These are phyloP conservation scores for Elaeis guineensis DNA, from an alignment of 176 grass and related monocot genomes.

Conservation along the genomic window DNA sequence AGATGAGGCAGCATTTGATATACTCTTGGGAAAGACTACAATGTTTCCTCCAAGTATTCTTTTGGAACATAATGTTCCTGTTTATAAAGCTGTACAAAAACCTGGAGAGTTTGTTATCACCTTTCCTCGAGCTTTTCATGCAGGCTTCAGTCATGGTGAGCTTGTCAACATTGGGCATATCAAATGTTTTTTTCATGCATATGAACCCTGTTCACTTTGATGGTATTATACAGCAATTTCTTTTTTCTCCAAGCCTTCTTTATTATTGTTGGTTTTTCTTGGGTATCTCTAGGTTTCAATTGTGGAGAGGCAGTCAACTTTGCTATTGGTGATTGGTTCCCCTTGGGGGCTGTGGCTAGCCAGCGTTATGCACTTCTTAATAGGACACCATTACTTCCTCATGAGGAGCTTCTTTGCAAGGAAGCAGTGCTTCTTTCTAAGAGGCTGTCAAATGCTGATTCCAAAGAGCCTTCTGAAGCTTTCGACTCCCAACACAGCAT, in stretches of 20 bases:
- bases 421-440: slow-evolving; percentile 58
- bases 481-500: slow-evolving; percentile 43
- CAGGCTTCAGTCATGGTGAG: slow-evolving; percentile 97
- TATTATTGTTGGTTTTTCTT: slow-evolving; percentile 7
- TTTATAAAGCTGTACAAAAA: slow-evolving; percentile 88
- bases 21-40: slow-evolving; percentile 88
- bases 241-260: slow-evolving; percentile 14
- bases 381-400: slow-evolving; percentile 60
- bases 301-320: slow-evolving; percentile 84
- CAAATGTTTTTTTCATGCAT: too few relatives aligned
- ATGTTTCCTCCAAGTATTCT: slow-evolving; percentile 94
- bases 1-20: slow-evolving; percentile 89
- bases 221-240: too few relatives aligned
- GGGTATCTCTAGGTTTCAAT: slow-evolving; percentile 60
- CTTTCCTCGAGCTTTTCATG: slow-evolving; percentile 86
- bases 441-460: slow-evolving; percentile 22
- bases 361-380: slow-evolving; percentile 54
- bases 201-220: too few relatives aligned
- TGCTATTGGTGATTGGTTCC: slow-evolving; percentile 68
- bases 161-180: background rate
- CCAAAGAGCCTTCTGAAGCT: slow-evolving; percentile 33
- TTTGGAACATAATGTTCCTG: slow-evolving; percentile 69
- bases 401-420: slow-evolving; percentile 81
- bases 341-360: slow-evolving; percentile 52
- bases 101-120: slow-evolving; percentile 96